Conservation (phyloP, 2,329 filamentous ascomycete genomes). For the Bipolaris cookei region DNA sequence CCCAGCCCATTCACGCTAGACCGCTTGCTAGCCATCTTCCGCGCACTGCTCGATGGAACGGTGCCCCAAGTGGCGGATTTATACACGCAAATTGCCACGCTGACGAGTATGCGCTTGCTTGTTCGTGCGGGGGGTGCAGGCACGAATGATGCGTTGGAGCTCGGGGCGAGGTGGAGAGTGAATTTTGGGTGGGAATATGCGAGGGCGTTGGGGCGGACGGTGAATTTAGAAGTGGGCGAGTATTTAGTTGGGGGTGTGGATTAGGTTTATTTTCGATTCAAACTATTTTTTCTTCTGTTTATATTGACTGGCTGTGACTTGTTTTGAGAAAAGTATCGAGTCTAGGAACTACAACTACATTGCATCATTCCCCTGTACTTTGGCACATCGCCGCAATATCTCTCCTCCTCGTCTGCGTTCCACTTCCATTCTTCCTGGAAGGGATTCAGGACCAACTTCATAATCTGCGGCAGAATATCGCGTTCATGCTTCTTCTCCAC, state of each 20-base stretch:
- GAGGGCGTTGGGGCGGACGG: constrained; percentile 70
- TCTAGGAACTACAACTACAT: constrained; percentile 86
- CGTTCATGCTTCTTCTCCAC: constrained; percentile 86
- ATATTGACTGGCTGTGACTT: not conserved
- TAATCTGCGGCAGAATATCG: constrained; percentile 75
- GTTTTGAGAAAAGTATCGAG: not conserved
- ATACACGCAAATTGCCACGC: constrained; percentile 67
- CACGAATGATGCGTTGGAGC: constrained; percentile 68
- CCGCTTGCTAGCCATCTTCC: constrained; percentile 78
- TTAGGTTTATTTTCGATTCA: constrained; percentile 5
- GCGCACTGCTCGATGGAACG: constrained; percentile 63
- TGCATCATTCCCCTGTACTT: constrained; percentile 79
- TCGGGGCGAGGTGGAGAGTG: constrained; percentile 75
- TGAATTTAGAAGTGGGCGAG: constrained; percentile 80
- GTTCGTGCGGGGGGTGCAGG: constrained; percentile 64
- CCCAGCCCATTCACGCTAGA: constrained; percentile 80
- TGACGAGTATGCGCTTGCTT: constrained; percentile 73
- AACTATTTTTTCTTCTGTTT: not conserved
- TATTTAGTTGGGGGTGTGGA: constrained; percentile 54
- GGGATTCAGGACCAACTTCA: constrained; percentile 83
- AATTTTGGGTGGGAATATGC: constrained; percentile 81
- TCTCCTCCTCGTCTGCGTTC: constrained; percentile 74
- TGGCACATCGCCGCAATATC: constrained; percentile 87
- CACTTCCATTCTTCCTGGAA: constrained; percentile 79
- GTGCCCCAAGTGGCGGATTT: constrained; percentile 56